Conservation (phyloP, 805 yeast species). For the Maudiozyma barnettii region DNA sequence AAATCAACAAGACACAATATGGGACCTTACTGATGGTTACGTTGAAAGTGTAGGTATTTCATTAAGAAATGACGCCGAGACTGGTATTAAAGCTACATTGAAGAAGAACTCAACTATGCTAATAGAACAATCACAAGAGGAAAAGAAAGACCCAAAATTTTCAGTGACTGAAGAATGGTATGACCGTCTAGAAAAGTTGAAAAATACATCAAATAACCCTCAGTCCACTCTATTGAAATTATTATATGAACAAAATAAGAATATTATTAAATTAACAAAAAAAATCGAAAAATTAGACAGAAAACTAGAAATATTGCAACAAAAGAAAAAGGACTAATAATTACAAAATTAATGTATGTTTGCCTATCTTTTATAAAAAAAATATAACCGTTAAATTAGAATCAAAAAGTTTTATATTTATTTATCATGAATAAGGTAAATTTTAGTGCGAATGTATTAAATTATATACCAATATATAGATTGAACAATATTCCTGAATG, state of each 20-base stretch:
- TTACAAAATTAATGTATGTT: background rate
- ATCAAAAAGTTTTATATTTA: too few relatives aligned
- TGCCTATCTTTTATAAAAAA: too few relatives aligned
- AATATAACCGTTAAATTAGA: too few relatives aligned
- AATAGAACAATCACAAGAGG: conserved; percentile 51
- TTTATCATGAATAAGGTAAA: too few relatives aligned
- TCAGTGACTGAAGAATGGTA: conserved; percentile 46
- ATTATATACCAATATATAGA: too few relatives aligned
- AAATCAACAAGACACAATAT: conserved; percentile 64
- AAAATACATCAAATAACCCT: too few relatives aligned
- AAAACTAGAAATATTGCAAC: background rate
- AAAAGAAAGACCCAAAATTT: conserved; percentile 60
- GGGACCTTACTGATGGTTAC: conserved; percentile 78
- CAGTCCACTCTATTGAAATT: too few relatives aligned
- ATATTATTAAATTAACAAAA: too few relatives aligned
- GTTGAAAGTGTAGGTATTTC: conserved; percentile 28
- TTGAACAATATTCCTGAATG: too few relatives aligned
- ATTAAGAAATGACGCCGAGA: conserved; percentile 5
- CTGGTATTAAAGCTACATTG: conserved; percentile 28
- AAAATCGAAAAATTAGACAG: background rate
- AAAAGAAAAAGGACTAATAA: background rate
- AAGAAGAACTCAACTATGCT: conserved; percentile 27
- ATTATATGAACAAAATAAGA: too few relatives aligned
- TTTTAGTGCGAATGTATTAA: too few relatives aligned
- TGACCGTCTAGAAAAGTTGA: conserved; percentile 15